These are phyloP conservation scores for Coffea canephora DNA, from an alignment of 257 asterid species.

Conservation along the genomic window DNA sequence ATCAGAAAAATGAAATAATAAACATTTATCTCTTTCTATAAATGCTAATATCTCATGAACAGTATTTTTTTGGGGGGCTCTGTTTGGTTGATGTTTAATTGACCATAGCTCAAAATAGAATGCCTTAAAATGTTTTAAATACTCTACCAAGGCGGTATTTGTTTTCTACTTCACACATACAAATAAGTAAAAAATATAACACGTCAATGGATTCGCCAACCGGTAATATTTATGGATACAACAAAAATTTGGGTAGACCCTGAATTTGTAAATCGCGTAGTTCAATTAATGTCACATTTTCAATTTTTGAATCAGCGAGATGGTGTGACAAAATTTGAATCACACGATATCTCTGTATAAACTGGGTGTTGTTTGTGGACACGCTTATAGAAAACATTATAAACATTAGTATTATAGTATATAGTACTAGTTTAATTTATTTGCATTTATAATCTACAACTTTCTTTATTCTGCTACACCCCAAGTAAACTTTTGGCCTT, in stretches of 20 bases:
- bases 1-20: too few relatives aligned
- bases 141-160: background rate
- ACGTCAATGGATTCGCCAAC: background rate
- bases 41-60: background rate
- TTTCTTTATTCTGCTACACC: constrained; percentile 2
- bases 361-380: background rate
- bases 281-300: too few relatives aligned
- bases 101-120: too few relatives aligned
- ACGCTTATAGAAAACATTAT: too few relatives aligned
- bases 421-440: background rate
- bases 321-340: too few relatives aligned
- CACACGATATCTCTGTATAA: too few relatives aligned
- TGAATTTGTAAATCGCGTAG: too few relatives aligned
- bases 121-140: background rate
- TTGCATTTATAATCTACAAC: background rate
- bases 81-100: too few relatives aligned
- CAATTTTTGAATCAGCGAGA: too few relatives aligned
- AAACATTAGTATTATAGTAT: too few relatives aligned
- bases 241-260: too few relatives aligned
- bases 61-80: too few relatives aligned
- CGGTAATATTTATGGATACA: background rate
- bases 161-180: background rate
- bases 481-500: constrained; percentile 3
- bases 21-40: background rate
- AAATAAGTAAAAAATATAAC: background rate